Evolutionary conservation across 352 stramenopile genomes (phyloP).

Genomic region (Phytophthora macrochlamydospora): DNA sequence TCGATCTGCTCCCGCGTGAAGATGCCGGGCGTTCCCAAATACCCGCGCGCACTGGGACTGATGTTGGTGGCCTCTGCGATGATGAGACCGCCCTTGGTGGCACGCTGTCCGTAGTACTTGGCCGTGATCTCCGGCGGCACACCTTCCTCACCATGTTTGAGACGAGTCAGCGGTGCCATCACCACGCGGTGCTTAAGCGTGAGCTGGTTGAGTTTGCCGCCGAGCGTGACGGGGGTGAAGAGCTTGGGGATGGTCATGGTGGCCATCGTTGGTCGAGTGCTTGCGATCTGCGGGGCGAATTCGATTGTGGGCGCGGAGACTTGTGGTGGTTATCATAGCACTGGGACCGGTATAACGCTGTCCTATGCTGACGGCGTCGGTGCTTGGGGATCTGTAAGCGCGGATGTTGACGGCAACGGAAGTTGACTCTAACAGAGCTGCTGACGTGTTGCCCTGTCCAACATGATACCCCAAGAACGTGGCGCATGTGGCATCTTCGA

Average conservation of each 20-base stretch:
- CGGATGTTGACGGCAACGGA: conserved; percentile 2
- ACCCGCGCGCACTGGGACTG: conserved; percentile 33
- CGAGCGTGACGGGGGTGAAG: conserved; percentile 35
- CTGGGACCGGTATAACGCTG: no score
- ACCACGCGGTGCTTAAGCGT: conserved; percentile 61
- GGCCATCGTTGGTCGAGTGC: conserved; percentile 19
- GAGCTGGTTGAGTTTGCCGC: conserved; percentile 40
- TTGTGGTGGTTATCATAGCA: background rate
- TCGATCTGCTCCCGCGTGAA: conserved; percentile 49
- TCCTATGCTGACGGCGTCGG: background rate
- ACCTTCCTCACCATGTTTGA: conserved; percentile 36
- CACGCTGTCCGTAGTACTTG: conserved; percentile 46
- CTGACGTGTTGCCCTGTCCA: conserved; percentile 1
- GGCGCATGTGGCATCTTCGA: background rate
- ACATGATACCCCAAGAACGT: background rate
- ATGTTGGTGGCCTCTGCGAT: conserved; percentile 64
- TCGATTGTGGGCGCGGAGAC: conserved; percentile 9
- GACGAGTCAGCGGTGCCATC: conserved; percentile 57
- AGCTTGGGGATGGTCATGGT: conserved; percentile 29
- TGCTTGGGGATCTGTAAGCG: conserved; percentile 4
- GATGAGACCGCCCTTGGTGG: conserved; percentile 51
- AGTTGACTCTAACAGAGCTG: conserved; percentile 11
- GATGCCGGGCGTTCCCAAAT: conserved; percentile 49
- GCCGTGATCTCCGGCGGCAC: conserved; percentile 43
- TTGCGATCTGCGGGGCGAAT: conserved; percentile 9